A percentile compares a stretch with the other conserved stretches of the same genome.
Conservation (phyloP, 768 basidiomycete genomes). For the Kwoniella mangroviensis region DNA sequence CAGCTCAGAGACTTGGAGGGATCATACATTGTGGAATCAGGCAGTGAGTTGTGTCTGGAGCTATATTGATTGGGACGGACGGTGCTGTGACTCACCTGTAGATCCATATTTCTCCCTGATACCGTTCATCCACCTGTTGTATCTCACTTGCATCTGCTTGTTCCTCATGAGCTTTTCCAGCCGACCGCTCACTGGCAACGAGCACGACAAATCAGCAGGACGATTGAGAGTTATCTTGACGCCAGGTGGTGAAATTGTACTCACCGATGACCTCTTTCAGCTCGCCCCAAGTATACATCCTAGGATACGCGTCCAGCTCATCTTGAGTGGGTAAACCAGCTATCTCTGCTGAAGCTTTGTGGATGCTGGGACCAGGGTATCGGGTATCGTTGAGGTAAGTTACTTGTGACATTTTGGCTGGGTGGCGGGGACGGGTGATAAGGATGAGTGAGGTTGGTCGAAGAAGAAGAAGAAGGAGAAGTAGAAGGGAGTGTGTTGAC, state of each 20-base stretch:
- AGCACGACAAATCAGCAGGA: not conserved
- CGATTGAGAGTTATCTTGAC: not conserved
- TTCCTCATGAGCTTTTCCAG: constrained; percentile 48
- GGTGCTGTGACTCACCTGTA: constrained; percentile 40
- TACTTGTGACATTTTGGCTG: constrained; percentile 18
- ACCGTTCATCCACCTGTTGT: constrained; percentile 47
- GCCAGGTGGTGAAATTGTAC: not conserved
- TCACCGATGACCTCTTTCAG: constrained; percentile 47
- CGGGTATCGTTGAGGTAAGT: constrained; percentile 41
- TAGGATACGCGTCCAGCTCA: constrained; percentile 52
- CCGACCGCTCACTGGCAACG: constrained; percentile 22
- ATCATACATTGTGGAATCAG: no score
- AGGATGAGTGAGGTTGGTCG: not conserved
- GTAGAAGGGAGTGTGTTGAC: not conserved
- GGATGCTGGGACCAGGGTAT: constrained; percentile 45
- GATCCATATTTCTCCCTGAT: constrained; percentile 47
- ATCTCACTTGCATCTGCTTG: constrained; percentile 45
- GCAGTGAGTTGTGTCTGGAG: no score
- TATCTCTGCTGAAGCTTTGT: constrained; percentile 40
- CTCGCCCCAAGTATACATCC: constrained; percentile 55
- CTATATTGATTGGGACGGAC: no score
- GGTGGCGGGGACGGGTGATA: not conserved
- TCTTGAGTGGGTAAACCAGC: constrained; percentile 52
- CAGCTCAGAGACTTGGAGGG: not conserved
- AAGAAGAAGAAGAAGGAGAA: not conserved